Evolutionary conservation across 2,329 filamentous ascomycete species (phyloP), one percentile per base, ranked within the genome.

Genomic region (Colletotrichum falcatum): DNA sequence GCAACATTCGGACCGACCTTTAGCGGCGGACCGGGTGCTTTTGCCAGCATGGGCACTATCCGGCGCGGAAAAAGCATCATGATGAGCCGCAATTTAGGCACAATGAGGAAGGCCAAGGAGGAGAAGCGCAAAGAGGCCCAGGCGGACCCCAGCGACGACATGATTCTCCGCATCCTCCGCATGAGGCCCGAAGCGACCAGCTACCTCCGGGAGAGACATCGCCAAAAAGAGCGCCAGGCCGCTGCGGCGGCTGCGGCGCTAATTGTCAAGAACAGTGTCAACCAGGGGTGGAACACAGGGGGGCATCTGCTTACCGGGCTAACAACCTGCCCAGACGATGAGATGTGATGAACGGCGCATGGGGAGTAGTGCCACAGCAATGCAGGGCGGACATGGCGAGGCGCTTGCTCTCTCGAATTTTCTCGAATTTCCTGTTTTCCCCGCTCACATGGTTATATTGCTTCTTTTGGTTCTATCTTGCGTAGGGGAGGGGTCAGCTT

Each of bases 121-220:
- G 95, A 97, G 81, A 98, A 97, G 84, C 88, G 96, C 73, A 94
- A 95, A 76, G 95, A 98, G 79, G 94, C 94, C 1, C 96, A 99
- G 79, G 95, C 96, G 1, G 96, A 98, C 79, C 95, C 96, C 1
- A 97, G 92, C 79, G 96, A 99, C 80, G 96, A 99, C 79, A 98
- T 98, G 93, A 98, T 99, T 74, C 81, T 99, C 76, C 88, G 96
- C 26, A 99, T 99, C 74, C 82, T 99, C 74, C 88, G 96, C 61
- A 99, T 99, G 96, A 87, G 96, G 64, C 94, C 94, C 2, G 96
- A 98, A 82, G 96, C 96, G 3, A 88, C 91, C 59, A 84, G 89
- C 42, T 99, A 99, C 81, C 86, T 99, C 71, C 94, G 93, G 77
- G 95, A 98, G 80, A 87, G 96, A 51, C 95, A 94, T 78, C 88